Conservation (phyloP, 345 rosid genomes). For the Combretum micranthum region DNA sequence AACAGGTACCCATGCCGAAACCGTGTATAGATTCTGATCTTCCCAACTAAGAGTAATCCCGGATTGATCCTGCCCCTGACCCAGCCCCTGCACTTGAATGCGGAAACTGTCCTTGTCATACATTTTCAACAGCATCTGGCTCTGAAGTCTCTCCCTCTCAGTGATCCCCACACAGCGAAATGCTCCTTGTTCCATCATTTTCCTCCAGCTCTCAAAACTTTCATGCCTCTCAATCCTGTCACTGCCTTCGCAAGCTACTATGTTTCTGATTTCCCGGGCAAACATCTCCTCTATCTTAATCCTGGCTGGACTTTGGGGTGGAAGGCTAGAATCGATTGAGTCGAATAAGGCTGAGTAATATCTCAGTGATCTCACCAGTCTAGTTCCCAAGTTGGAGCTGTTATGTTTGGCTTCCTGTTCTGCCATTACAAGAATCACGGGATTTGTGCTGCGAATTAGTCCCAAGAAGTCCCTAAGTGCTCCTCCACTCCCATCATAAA, state of each 20-base stretch:
- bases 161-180: constrained; percentile 45
- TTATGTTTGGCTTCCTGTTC: constrained; percentile 86
- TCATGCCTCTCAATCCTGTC: constrained; percentile 80
- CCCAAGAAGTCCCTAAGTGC: constrained; percentile 71
- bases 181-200: constrained; percentile 76
- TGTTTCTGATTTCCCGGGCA: constrained; percentile 70
- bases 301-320: constrained; percentile 57
- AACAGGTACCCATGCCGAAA: constrained; percentile 74
- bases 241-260: constrained; percentile 88
- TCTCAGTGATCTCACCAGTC: constrained; percentile 66
- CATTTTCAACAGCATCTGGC: constrained; percentile 87
- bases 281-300: constrained; percentile 78
- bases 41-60: constrained; percentile 71
- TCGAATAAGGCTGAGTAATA: constrained; percentile 82
- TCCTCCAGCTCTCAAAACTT: constrained; percentile 58
- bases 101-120: constrained; percentile 37
- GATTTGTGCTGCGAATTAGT: constrained; percentile 80
- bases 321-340: constrained; percentile 50
- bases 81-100: constrained; percentile 38
- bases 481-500: constrained; percentile 59
- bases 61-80: constrained; percentile 31
- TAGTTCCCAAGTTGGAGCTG: constrained; percentile 36
- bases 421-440: constrained; percentile 49
- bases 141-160: constrained; percentile 77
- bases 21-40: constrained; percentile 79